Base-by-base conservation (phyloP, 371 early-diverging fungal genomes). In the Dentiscutata heterogama region DNA sequence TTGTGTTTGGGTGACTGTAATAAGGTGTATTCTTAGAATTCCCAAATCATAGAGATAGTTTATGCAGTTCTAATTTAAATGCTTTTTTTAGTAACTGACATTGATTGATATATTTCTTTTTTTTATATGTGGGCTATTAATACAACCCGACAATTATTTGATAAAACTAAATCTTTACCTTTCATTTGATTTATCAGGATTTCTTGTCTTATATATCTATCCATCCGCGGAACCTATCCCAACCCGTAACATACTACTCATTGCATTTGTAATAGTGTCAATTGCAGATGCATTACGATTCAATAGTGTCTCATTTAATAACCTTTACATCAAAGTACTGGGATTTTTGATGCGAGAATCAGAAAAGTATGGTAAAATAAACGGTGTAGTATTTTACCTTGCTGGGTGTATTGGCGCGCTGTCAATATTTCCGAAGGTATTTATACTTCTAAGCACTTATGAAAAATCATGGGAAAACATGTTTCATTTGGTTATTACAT, bases 301-400 rank as follows among this genome's bases (percentile, higher is more conserved):
- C 58, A 83, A 84, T 11, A 86, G 82, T 39, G 82, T 84, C 27
- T 84, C 86, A 82, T 88, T 91, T 78, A 91, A 91, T 81, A 79
- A 83, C 0, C 58, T 88, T 1, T 91, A 90, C 61, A 87, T 90
- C 63, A 83, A 82, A 35, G 70, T 87, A 25, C 63, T 88, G 42
- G 91, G 91, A 8, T 85, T 88, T 16, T 61, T 91, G 42, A 91
- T 91, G 91, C 83, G 91, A 29, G 84, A 88, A 70, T 82, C 84
- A 10, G 91, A 91, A 80, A 83, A 90, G 11, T 50, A 82, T 1
- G 75, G 82, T 25, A 81, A 86, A 25, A 64, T 87, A 20, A 91
- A 91, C 83, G 91, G 91, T 14, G 88, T 87, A n/a, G 87, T 88
- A 14, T 91, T 86, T 71, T 91, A 90, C 65, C 71, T 91, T 14